Percentiles rank a stretch among this genome's conserved stretches.
Conservation (phyloP, 345 rosid genomes). For the Nasturtium officinale region DNA sequence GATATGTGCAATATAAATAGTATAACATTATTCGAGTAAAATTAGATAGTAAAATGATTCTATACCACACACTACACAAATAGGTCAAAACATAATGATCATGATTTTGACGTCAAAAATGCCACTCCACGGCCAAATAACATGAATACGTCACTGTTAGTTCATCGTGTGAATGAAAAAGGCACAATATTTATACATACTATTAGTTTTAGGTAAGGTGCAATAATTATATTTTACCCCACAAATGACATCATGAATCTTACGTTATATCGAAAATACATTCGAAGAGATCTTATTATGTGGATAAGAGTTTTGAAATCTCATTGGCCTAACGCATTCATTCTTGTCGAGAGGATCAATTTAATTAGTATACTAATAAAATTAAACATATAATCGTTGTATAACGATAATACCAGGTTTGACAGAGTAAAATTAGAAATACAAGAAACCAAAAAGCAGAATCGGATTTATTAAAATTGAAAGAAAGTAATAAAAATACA, state of each 20-base stretch:
- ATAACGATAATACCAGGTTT: slow-evolving; percentile 25
- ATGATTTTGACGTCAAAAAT: slow-evolving; percentile 1
- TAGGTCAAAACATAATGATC: not conserved
- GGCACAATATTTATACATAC: not conserved
- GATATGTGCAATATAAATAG: too few relatives aligned
- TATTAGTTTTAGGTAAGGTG: not conserved
- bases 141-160: slow-evolving; percentile 14
- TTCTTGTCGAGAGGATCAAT: not conserved
- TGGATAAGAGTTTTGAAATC: not conserved
- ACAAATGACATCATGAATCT: slow-evolving; percentile 4
- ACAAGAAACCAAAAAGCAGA: not conserved
- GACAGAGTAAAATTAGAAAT: slow-evolving; percentile 6
- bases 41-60: slow-evolving; percentile 1
- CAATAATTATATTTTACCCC: not conserved
- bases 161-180: not conserved
- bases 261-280: not conserved
- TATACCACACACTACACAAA: not conserved
- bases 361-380: not conserved
- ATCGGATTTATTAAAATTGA: not conserved
- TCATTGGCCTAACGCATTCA: not conserved
- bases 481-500: not conserved
- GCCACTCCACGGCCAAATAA: too few relatives aligned
- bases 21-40: not conserved
- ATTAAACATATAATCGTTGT: not conserved
- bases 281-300: not conserved